Evolutionary conservation across 768 basidiomycete species (phyloP), one percentile per base, ranked within the genome.

Genomic region (Gloeopeniophorella convolvens): DNA sequence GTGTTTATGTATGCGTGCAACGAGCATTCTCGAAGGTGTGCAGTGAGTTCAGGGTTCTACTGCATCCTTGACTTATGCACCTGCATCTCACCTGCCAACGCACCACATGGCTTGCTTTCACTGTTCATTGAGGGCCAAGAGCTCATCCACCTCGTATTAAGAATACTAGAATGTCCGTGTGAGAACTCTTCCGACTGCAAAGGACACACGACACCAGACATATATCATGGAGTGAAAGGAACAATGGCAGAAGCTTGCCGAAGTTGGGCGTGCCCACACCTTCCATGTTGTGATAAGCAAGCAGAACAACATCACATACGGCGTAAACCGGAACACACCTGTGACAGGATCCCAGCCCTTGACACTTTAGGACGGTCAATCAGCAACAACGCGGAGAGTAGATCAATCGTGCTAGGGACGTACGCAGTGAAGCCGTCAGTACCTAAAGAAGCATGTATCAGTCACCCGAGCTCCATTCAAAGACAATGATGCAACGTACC

Each of bases 231-330:
- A 64, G 39, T 10, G n/a, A 56, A 40, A 63, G 32, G 57, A 63
- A 65, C n/a, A 60, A 55, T 11, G 54, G 50, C 32, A 65, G 23
- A 6, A 65, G 48, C 23, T 58, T 54, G 4, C 50, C 45, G 32
- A 65, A 54, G 49, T 65, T 62, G 2, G 63, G 63, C 1, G 63
- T 65, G 32, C 63, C 63, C 13, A 65, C 58, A 34, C 60, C 60
- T 54, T 40, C 50, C 26, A 15, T 2, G 12, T 34, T 37, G 8
- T 16, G 24, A 15, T 30, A 5, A 33, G n/a, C 4, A 21, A 27
- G 23, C 26, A 20, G 21, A 15, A 28, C n/a, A 11, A 16, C n/a
- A n/a, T 7, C 24, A 12, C n/a, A 4, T 15, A 26, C 28, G 13
- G n/a, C 16, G 18, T 15, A 10, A 21, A 24, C 20, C 24, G 12